Base-by-base conservation (phyloP, 1,284 basidiomycete species). In the Kalmanozyma brasiliensis region DNA sequence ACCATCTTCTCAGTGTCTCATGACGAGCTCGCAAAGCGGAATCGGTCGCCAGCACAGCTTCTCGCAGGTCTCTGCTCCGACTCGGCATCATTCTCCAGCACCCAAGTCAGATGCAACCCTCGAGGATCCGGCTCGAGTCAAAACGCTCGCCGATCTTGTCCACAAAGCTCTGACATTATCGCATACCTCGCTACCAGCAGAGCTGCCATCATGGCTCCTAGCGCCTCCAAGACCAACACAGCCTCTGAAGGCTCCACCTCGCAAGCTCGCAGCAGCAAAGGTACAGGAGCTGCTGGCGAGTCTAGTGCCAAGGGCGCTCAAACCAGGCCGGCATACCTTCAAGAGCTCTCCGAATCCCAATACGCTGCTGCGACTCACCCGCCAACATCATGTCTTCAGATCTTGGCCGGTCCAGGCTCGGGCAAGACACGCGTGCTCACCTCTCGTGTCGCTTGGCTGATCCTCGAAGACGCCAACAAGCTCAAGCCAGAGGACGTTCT, bases 381-480 rank as follows among this genome's bases (percentile, higher is more conserved):
- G 19, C 51, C 79, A 2, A 52, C 53, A 16, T 34, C 55, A 34
- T 74, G 76, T n/a, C 70, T 82, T 8, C 77, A 78, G 47, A 81
- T 82, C 52, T 53, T 78, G 9, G 79, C 80, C 4, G 79, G 78
- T 2, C 80, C 80, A 9, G 80, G 80, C 16, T 78, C 76, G 3
- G 80, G 80, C 35, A 82, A 82, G 68, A 82, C 80, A 16, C 62
- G 79, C 10, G 77, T 80, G 16, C 74, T 82, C 24, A 79, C 78
- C 1, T 72, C 73, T 2, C 45, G 80, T 11, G 80, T 77, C 0
- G 77, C 80, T 3, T 80, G 76, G 76, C 67, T 82, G 46, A 47
- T 82, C 42, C 61, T 66, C 46, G 59, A 73, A 14, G 52, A 49
- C 2, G 52, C 52, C 41, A 68, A 72, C 48, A 43, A 56, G 41